These are phyloP conservation scores for Leccinum aurantiacum DNA, from an alignment of 768 basidiomycete species.

Conservation along the genomic window DNA sequence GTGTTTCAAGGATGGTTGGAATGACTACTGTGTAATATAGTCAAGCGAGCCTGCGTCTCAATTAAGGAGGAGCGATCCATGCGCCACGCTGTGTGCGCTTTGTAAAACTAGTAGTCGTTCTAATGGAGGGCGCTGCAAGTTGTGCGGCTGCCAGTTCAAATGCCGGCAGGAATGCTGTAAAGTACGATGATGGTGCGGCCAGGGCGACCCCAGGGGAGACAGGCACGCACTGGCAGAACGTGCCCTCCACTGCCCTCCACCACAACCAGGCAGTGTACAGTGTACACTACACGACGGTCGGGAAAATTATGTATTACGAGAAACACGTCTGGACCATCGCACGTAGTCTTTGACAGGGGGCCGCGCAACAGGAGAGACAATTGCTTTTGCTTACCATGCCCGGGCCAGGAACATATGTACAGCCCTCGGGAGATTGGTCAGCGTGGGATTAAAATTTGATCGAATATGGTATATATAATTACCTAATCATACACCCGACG, in stretches of 20 bases:
- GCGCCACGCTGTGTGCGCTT: neutral
- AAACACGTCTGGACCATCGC: neutral
- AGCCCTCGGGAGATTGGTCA: neutral
- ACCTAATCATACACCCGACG: constrained; percentile 3
- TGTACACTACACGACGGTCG: neutral
- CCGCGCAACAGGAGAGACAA: neutral
- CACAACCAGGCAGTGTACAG: neutral
- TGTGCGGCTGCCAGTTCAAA: neutral
- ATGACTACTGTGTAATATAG: neutral
- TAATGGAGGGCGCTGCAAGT: neutral
- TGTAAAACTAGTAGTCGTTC: neutral
- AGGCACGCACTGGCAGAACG: neutral
- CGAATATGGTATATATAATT: neutral
- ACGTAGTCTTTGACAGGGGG: neutral
- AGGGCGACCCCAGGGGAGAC: neutral
- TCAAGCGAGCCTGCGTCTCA: neutral
- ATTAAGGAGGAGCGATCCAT: neutral
- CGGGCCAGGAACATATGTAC: neutral
- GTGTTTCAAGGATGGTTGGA: neutral
- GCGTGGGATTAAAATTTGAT: neutral
- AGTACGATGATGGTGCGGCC: neutral
- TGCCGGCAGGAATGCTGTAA: neutral
- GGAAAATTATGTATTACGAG: neutral
- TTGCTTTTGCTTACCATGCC: too few species aligned
- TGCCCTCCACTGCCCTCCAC: neutral